Evolutionary conservation across 2,329 filamentous ascomycete genomes (phyloP), one percentile per base, ranked within the genome.

Genomic region (Verticillium isaacii): DNA sequence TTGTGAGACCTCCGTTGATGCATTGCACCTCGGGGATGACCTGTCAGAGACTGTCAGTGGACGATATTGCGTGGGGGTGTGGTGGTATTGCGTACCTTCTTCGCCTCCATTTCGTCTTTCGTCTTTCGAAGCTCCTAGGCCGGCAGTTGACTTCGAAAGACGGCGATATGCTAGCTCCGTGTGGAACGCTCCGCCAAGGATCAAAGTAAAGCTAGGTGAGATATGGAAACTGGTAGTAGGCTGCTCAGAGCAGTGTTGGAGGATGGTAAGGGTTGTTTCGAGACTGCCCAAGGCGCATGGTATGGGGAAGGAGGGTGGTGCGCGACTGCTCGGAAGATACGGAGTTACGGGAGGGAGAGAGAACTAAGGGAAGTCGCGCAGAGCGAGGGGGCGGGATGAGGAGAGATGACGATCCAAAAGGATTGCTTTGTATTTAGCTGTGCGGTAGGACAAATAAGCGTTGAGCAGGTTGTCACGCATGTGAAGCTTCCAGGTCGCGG

Each of bases 21-120:
- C 85, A 83, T 65, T 86, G 82, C 61, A 89, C 85, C 72, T 84
- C 76, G 64, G 90, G 84, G 68, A 81, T 71, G 62, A 80, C 74
- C 80, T 82, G 61, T 37, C 60, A 45, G 65, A 66, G 14, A 50
- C 29, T 29, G 56, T 58, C 11, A 56, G 59, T 23, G 29, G 14
- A 29, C 12, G 56, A 17, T 8, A 11, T 2, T 14, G n/a, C n/a
- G 25, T 19, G 34, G n/a, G 6, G 56, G 11, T 25, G 14, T 19
- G 25, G 34, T 3, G 23, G 34, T 36, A 41, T 37, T n/a, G 23
- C 67, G 66, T 71, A 77, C 77, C 75, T 78, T 78, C 68, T 70
- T 75, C 63, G 72, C 74, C 68, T 79, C 77, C 77, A 79, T 79
- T 17, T 29, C 65, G 62, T 41, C 56, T 17, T 41, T 41, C 37